Evolutionary conservation across 306 rosid species (phyloP).

Genomic region (Pachyrhizus erosus): DNA sequence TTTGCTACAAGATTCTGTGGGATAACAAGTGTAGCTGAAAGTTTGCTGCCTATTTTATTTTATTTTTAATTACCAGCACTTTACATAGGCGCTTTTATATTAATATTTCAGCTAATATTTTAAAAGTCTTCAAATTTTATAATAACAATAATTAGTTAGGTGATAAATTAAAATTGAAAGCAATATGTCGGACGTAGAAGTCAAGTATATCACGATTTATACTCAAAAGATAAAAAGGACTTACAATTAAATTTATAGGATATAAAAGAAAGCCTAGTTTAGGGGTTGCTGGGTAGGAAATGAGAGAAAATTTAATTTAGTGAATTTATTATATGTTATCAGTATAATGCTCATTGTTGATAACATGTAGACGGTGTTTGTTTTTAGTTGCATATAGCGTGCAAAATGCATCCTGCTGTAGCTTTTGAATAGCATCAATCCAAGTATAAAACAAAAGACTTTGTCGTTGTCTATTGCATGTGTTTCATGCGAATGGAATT

Average conservation of each 20-base stretch:
- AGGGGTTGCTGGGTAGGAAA: not conserved
- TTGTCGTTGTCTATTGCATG: not conserved
- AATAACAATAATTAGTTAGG: not conserved
- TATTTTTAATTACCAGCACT: not conserved
- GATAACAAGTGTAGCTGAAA: not conserved
- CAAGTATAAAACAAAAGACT: not conserved
- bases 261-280: not conserved
- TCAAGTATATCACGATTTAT: not conserved
- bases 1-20: not conserved
- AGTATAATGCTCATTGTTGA: not conserved
- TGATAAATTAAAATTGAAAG: not conserved
- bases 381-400: not conserved
- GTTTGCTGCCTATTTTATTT: not conserved
- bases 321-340: not conserved
- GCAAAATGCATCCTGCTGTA: not conserved
- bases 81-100: not conserved
- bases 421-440: not conserved
- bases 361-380: not conserved
- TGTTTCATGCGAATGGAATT: not conserved
- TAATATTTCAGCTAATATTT: not conserved
- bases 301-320: not conserved
- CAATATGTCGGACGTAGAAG: not conserved
- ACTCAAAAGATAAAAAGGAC: not conserved
- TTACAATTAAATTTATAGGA: not conserved
- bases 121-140: not conserved